These are phyloP conservation scores for Puccinellia tenuiflora DNA, from an alignment of 176 grass and related monocot species.

Conservation along the genomic window DNA sequence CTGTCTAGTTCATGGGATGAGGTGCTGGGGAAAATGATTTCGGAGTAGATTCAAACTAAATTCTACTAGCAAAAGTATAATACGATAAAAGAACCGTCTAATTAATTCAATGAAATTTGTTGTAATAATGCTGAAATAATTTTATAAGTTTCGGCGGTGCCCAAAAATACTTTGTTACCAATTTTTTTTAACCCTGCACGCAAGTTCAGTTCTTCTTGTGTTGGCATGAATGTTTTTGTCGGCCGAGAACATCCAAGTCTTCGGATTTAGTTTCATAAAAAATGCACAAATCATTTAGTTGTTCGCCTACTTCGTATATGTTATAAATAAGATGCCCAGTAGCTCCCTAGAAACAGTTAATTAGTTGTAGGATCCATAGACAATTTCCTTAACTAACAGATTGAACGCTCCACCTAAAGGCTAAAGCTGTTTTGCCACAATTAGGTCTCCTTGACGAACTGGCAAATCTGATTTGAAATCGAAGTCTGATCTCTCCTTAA, in stretches of 20 bases:
- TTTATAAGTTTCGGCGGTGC: neutral
- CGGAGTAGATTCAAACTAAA: no score
- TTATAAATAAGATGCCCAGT: neutral
- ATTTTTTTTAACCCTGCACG: neutral
- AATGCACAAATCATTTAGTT: neutral
- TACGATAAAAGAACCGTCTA: no score
- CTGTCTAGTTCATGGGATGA: neutral
- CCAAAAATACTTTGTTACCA: neutral
- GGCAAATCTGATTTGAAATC: slow-evolving; percentile 29
- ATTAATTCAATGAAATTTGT: neutral
- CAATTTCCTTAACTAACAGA: slow-evolving; percentile 2
- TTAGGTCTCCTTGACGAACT: slow-evolving; percentile 12
- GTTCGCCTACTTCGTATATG: neutral
- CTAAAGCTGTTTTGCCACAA: neutral
- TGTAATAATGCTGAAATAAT: neutral
- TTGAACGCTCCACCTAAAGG: slow-evolving; percentile 23
- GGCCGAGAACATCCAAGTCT: neutral
- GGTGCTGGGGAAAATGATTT: neutral
- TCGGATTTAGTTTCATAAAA: neutral
- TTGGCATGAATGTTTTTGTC: neutral
- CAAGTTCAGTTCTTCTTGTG: neutral
- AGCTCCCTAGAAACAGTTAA: slow-evolving; percentile 6
- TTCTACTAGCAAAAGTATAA: no score
- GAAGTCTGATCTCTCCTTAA: slow-evolving; percentile 15
- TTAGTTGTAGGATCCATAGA: neutral